A percentile compares a stretch with the other conserved stretches of the same genome.
Evolutionary conservation across 1,284 basidiomycete genomes (phyloP).

Genomic region (Leccinum pachyderme): DNA sequence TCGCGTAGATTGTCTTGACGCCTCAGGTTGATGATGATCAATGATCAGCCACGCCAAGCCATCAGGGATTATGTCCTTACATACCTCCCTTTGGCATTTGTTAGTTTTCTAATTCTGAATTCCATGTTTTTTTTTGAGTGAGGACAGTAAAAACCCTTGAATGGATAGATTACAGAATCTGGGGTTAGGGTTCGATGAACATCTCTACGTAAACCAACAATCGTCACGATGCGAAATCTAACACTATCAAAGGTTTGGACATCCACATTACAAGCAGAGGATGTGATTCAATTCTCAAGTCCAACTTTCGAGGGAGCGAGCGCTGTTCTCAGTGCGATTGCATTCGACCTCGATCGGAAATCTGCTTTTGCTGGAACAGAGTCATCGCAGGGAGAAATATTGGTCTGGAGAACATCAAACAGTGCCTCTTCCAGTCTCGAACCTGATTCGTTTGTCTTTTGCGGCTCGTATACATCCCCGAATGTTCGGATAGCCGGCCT

Average conservation of each 20-base stretch:
- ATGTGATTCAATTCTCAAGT: slow-evolving; percentile 45
- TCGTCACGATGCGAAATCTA: slow-evolving; percentile 31
- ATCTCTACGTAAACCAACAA: neutral
- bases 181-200: too few relatives aligned
- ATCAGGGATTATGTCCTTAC: too few relatives aligned
- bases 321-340: slow-evolving; percentile 43
- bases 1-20: neutral
- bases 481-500: slow-evolving; percentile 56
- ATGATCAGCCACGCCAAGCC: too few relatives aligned
- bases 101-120: too few relatives aligned
- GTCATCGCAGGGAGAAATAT: slow-evolving; percentile 56
- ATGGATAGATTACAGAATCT: too few relatives aligned
- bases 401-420: slow-evolving; percentile 52
- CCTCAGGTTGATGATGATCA: too few relatives aligned
- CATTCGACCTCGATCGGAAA: slow-evolving; percentile 69
- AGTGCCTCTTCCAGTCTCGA: slow-evolving; percentile 15
- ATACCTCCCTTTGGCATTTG: too few relatives aligned
- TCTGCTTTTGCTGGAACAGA: slow-evolving; percentile 62
- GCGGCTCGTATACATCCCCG: slow-evolving; percentile 25
- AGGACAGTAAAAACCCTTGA: too few relatives aligned
- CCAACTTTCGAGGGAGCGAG: slow-evolving; percentile 28
- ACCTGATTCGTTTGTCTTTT: slow-evolving; percentile 23
- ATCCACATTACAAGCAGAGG: slow-evolving; percentile 18
- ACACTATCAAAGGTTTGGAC: slow-evolving; percentile 19
- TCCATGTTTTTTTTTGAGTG: too few relatives aligned